These are phyloP conservation scores for Penicillium italicum DNA, from an alignment of 2,329 filamentous ascomycete species.

Conservation along the genomic window DNA sequence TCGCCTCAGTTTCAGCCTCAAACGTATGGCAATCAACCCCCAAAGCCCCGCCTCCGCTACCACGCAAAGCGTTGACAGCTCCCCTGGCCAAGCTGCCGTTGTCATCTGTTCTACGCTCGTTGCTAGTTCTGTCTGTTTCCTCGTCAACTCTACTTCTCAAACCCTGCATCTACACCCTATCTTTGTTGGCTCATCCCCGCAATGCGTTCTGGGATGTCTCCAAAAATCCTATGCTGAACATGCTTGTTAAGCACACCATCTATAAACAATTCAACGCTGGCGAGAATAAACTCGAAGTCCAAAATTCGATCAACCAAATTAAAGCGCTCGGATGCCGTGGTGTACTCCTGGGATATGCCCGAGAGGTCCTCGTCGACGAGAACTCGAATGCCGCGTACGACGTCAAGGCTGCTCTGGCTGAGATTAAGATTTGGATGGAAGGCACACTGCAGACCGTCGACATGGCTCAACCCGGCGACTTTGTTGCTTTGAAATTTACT, in stretches of 20 bases:
- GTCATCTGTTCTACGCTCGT: constrained; percentile 37
- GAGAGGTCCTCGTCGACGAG: constrained; percentile 52
- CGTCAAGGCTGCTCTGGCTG: constrained; percentile 31
- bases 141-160: constrained; percentile 57
- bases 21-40: constrained; percentile 23
- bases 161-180: constrained; percentile 69
- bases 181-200: constrained; percentile 49
- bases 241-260: constrained; percentile 46
- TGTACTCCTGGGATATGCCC: constrained; percentile 53
- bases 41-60: constrained; percentile 16
- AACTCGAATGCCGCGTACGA: constrained; percentile 29
- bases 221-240: constrained; percentile 46
- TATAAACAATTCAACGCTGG: constrained; percentile 59
- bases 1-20: constrained; percentile 29
- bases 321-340: constrained; percentile 51
- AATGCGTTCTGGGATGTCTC: constrained; percentile 48
- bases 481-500: constrained; percentile 51
- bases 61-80: constrained; percentile 26
- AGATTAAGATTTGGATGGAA: constrained; percentile 48
- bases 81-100: constrained; percentile 38
- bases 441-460: constrained; percentile 53
- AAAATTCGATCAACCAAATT: constrained; percentile 45
- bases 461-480: constrained; percentile 52
- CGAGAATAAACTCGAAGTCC: constrained; percentile 48
- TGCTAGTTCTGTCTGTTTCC: constrained; percentile 38